Conservation (phyloP, 1,139 yeast genomes). For the Ogataea hybrid region DNA sequence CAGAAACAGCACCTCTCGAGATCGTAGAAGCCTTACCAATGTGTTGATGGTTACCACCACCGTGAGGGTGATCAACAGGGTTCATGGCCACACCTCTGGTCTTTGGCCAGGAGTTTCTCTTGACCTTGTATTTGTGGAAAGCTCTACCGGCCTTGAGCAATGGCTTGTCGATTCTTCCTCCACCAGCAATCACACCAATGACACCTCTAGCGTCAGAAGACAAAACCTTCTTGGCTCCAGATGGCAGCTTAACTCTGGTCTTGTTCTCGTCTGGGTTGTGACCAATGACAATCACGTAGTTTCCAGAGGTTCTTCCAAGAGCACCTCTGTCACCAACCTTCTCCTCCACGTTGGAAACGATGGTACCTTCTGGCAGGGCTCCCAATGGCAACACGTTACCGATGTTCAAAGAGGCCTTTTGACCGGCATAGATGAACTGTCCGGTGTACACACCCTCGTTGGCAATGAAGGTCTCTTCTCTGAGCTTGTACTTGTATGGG, state of each 20-base stretch:
- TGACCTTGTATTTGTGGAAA: conserved; percentile 97
- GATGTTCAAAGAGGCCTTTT: conserved; percentile 95
- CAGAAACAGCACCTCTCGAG: conserved; percentile 99
- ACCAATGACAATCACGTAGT: conserved; percentile 97
- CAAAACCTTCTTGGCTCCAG: conserved; percentile 97
- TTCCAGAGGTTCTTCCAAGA: conserved; percentile 98
- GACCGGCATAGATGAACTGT: conserved; percentile 98
- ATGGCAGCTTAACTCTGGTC: conserved; percentile 98
- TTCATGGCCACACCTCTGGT: conserved; percentile 99
- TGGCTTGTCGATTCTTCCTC: conserved; percentile 99
- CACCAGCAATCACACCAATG: conserved; percentile 99
- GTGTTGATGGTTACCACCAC: conserved; percentile 99
- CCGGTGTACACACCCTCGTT: conserved; percentile 99
- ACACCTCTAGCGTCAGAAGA: conserved; percentile 98
- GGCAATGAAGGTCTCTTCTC: conserved; percentile 98
- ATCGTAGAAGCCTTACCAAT: conserved; percentile 99
- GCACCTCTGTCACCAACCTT: conserved; percentile 99
- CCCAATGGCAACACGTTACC: conserved; percentile 98
- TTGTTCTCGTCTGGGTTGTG: conserved; percentile 99
- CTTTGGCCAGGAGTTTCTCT: conserved; percentile 99
- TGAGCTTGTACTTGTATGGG: conserved; percentile 97
- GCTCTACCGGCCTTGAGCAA: conserved; percentile 99
- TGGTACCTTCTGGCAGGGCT: conserved; percentile 98
- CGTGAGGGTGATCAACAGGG: conserved; percentile 99
- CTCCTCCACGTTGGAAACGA: conserved; percentile 97